Percentiles rank a stretch among this genome's conserved stretches.
These are phyloP conservation scores for Filobasidium floriforme DNA, from an alignment of 768 basidiomycete species.

Conservation along the genomic window DNA sequence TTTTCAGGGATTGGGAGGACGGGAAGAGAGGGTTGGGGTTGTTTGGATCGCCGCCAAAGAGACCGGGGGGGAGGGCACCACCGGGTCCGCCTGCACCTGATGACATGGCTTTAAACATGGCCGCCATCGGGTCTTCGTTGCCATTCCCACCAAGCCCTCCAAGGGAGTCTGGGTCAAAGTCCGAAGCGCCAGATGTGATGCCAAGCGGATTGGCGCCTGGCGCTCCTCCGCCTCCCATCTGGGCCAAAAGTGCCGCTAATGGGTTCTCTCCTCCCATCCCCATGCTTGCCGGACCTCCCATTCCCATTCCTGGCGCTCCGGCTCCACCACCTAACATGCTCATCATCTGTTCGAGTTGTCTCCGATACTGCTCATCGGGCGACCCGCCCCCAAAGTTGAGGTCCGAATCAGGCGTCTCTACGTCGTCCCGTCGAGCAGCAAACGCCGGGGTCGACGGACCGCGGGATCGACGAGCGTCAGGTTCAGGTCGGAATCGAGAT, in stretches of 20 bases:
- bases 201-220: neutral
- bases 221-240: neutral
- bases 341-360: conserved; percentile 2
- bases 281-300: neutral
- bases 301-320: neutral
- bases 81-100: neutral
- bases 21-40: conserved; percentile 10
- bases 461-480: neutral
- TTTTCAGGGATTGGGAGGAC: neutral
- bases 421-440: neutral
- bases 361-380: neutral
- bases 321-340: neutral
- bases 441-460: neutral
- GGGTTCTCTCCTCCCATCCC: conserved; percentile 1
- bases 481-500: neutral
- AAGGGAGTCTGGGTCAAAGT: neutral
- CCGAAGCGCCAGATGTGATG: neutral
- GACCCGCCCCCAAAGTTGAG: neutral
- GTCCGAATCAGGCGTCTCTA: neutral
- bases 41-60: neutral
- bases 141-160: neutral
- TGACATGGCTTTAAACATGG: conserved; percentile 7
- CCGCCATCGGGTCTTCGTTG: neutral
- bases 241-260: neutral
- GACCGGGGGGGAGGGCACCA: neutral